These are phyloP conservation scores for Acanthamoeba castellanii DNA, from an alignment of 208 protist species.

Conservation along the genomic window DNA sequence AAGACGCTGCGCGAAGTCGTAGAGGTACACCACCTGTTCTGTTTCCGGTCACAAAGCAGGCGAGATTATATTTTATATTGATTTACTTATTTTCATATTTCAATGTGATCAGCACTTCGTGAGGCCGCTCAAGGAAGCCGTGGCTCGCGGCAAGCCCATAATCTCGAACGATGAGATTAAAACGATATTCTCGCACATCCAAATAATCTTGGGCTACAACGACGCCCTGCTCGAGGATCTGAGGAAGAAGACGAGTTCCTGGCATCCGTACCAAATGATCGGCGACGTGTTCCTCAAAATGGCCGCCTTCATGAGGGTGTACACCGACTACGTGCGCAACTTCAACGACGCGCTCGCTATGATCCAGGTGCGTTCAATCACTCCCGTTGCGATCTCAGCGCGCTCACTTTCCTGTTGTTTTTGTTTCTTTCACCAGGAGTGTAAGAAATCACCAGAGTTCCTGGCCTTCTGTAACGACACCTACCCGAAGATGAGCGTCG, in stretches of 20 bases:
- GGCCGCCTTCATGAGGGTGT: constrained; percentile 50
- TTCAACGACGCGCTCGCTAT: constrained; percentile 39
- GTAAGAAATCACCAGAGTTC: constrained; percentile 55
- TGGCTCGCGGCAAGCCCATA: constrained; percentile 4
- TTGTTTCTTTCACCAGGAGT: not conserved
- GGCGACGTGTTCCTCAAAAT: constrained; percentile 38
- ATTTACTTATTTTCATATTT: not conserved
- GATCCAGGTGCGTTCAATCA: constrained; percentile 19
- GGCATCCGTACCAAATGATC: constrained; percentile 32
- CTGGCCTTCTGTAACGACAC: not conserved
- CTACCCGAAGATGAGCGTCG: constrained; percentile 32
- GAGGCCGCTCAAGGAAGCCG: constrained; percentile 31
- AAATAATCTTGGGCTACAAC: constrained; percentile 68
- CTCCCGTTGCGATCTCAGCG: not conserved
- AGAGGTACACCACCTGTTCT: not conserved
- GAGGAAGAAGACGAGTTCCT: constrained; percentile 6
- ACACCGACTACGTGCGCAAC: constrained; percentile 66
- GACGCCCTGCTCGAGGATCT: constrained; percentile 43
- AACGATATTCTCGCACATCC: constrained; percentile 64
- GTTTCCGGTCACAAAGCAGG: not conserved
- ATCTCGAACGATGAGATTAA: constrained; percentile 58
- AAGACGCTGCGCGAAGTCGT: constrained; percentile 16
- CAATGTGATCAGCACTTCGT: not conserved
- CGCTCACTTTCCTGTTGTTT: not conserved
- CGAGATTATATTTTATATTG: not conserved